A percentile compares a stretch with the other conserved stretches of the same genome.
These are phyloP conservation scores for Setaria italica DNA, from an alignment of 202 grass and related monocot genomes.

Conservation along the genomic window DNA sequence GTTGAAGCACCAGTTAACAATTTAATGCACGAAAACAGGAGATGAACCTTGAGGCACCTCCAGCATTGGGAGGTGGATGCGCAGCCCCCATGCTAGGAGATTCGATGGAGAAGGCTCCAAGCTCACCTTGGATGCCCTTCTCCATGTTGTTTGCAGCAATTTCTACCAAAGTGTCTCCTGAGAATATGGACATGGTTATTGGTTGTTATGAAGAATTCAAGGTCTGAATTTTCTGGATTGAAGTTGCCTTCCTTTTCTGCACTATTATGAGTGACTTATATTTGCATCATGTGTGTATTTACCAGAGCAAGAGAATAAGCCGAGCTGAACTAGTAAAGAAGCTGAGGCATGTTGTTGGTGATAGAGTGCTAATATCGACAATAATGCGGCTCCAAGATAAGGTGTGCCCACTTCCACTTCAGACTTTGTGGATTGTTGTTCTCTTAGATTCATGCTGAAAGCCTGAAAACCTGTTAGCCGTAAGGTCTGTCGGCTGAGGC, in stretches of 20 bases:
- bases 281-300: neutral
- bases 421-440: constrained; percentile 1
- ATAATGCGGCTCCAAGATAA: constrained; percentile 96
- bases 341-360: constrained; percentile 83
- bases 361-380: constrained; percentile 88
- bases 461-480: constrained; percentile 3
- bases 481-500: neutral
- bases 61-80: constrained; percentile 59
- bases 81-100: constrained; percentile 61
- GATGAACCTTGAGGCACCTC: constrained; percentile 50
- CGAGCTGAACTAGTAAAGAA: constrained; percentile 84
- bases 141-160: constrained; percentile 99
- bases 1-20: constrained; percentile 35
- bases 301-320: constrained; percentile 86
- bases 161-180: constrained; percentile 84
- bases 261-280: neutral
- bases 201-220: constrained; percentile 93
- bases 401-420: constrained; percentile 45
- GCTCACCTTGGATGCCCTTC: constrained; percentile 97
- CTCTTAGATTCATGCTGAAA: constrained; percentile 16
- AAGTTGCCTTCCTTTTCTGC: constrained; percentile 7
- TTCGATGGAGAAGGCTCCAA: constrained; percentile 64
- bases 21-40: constrained; percentile 58
- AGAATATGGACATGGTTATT: constrained; percentile 89
- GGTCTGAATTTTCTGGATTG: constrained; percentile 51